These are phyloP conservation scores for Pythium plurisporium DNA, from an alignment of 352 stramenopile species.

Conservation along the genomic window DNA sequence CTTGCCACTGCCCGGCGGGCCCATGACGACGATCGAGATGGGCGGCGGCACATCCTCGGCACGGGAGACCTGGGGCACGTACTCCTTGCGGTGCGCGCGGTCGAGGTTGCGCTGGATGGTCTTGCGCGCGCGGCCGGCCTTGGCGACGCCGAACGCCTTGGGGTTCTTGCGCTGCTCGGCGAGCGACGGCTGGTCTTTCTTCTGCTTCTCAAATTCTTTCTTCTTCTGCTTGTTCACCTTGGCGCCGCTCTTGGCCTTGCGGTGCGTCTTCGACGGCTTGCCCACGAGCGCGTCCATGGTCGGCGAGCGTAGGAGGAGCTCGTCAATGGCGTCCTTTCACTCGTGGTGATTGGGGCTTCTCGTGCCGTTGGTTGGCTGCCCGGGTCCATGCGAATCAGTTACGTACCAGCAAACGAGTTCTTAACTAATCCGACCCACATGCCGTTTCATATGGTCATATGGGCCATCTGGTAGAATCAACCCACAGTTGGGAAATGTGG, in stretches of 20 bases:
- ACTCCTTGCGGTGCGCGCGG: constrained; percentile 96
- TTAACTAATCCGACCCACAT: not conserved
- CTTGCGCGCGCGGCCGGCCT: constrained; percentile 93
- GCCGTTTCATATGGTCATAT: constrained; percentile 2
- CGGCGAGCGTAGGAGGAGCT: not conserved
- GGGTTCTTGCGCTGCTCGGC: constrained; percentile 94
- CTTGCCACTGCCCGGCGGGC: constrained; percentile 95
- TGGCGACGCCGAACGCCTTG: constrained; percentile 96
- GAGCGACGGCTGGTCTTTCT: constrained; percentile 70
- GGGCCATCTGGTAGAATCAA: too few relatives aligned
- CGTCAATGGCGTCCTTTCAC: constrained; percentile 24
- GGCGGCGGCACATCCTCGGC: constrained; percentile 89
- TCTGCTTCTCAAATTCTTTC: constrained; percentile 85
- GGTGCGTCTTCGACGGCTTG: constrained; percentile 58
- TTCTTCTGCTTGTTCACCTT: constrained; percentile 96
- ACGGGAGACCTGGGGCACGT: constrained; percentile 88
- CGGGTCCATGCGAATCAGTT: constrained; percentile 13
- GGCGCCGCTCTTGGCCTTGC: constrained; percentile 80
- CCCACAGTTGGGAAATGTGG: too few relatives aligned
- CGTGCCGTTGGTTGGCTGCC: constrained; percentile 25
- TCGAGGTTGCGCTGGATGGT: constrained; percentile 98
- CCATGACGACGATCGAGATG: constrained; percentile 97
- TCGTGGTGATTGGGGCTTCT: not conserved
- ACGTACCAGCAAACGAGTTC: constrained; percentile 5
- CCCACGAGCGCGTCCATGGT: constrained; percentile 40